A percentile compares a stretch with the other conserved stretches of the same genome.
Evolutionary conservation across 169 alveolate species (phyloP).

Genomic region (Neospora caninum): DNA sequence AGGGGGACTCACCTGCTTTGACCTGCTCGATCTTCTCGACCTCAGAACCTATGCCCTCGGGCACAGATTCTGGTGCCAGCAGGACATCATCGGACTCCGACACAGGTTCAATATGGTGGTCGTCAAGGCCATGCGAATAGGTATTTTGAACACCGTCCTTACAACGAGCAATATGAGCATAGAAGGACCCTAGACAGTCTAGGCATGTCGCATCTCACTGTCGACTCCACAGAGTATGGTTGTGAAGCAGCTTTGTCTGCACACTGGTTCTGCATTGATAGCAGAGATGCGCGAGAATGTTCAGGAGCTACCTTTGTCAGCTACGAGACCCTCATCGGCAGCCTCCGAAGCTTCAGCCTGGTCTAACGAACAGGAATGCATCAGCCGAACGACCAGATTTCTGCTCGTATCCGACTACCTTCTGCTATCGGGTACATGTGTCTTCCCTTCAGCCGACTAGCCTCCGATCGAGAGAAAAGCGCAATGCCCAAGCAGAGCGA

Average conservation of each 20-base stretch:
- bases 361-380: background rate
- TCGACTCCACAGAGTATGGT: slow-evolving; percentile 18
- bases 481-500: background rate
- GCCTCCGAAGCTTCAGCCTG: slow-evolving; percentile 24
- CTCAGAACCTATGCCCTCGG: slow-evolving; percentile 37
- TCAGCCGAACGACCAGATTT: background rate
- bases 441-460: slow-evolving; percentile 15
- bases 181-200: background rate
- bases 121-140: slow-evolving; percentile 21
- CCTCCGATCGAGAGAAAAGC: background rate
- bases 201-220: background rate
- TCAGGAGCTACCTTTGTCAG: background rate
- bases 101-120: slow-evolving; percentile 25
- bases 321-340: slow-evolving; percentile 35
- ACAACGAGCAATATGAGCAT: background rate
- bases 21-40: slow-evolving; percentile 30
- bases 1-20: background rate
- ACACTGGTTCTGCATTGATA: background rate
- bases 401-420: background rate
- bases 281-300: background rate
- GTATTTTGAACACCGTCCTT: slow-evolving; percentile 13
- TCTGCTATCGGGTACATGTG: background rate
- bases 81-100: slow-evolving; percentile 1
- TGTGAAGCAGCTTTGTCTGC: background rate
- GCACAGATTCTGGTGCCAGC: slow-evolving; percentile 14